Conservation (phyloP, 2,329 filamentous ascomycete genomes). For the Acarospora socialis region DNA sequence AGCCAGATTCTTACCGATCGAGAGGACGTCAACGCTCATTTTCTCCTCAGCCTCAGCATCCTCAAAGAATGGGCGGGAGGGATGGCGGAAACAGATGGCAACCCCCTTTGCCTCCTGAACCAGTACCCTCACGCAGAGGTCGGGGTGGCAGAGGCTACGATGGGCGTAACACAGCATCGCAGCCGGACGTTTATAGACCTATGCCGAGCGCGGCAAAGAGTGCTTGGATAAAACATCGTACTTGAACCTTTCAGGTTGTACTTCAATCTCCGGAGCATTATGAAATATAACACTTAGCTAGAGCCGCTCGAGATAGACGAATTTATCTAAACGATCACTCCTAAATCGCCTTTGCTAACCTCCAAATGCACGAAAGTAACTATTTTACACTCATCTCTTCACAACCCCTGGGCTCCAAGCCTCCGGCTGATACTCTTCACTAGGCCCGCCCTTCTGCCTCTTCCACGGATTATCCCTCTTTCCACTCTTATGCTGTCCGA, state of each 20-base stretch:
- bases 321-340: too few species aligned
- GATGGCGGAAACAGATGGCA: not conserved
- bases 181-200: slow-evolving; percentile 10
- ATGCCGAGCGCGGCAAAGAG: slow-evolving; percentile 14
- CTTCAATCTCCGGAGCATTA: too few species aligned
- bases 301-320: too few species aligned
- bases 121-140: not conserved
- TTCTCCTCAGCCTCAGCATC: slow-evolving; percentile 3
- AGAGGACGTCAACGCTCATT: not conserved
- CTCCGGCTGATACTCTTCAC: slow-evolving; percentile 34
- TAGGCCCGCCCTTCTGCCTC: slow-evolving; percentile 23
- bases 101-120: not conserved
- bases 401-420: slow-evolving; percentile 30
- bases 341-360: too few species aligned
- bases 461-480: slow-evolving; percentile 22
- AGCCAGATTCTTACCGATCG: not conserved
- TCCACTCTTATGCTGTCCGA: slow-evolving; percentile 29
- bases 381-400: slow-evolving; percentile 9
- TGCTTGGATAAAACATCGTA: slow-evolving; percentile 11
- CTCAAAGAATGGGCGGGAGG: not conserved
- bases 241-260: too few species aligned
- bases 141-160: slow-evolving; percentile 1
- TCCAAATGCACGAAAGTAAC: too few species aligned
- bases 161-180: too few species aligned
- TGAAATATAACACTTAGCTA: too few species aligned